A percentile compares a stretch with the other conserved stretches of the same genome.
Conservation (phyloP, 116 monocot species). For the Phalaenopsis hybrid region DNA sequence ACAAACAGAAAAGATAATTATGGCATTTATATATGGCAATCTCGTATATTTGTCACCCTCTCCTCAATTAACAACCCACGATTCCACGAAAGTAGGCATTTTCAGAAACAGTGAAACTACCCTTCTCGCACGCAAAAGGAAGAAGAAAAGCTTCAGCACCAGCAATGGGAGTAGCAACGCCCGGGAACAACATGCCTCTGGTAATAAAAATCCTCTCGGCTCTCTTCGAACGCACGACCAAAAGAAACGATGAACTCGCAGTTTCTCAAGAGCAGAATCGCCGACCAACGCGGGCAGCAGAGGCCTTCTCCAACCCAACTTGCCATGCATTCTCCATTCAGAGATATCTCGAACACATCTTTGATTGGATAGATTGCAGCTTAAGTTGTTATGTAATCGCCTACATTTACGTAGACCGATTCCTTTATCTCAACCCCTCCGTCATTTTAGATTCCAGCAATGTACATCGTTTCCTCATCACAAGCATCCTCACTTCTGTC, state of each 20-base stretch:
- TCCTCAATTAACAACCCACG: too few relatives aligned
- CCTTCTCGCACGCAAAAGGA: too few relatives aligned
- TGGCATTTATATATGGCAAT: too few relatives aligned
- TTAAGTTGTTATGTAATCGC: slow-evolving; percentile 76
- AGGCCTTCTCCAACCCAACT: slow-evolving; percentile 45
- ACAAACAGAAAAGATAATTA: too few relatives aligned
- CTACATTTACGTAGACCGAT: slow-evolving; percentile 81
- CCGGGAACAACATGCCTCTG: slow-evolving; percentile 9
- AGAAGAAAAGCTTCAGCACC: too few relatives aligned
- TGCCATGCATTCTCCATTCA: slow-evolving; percentile 49
- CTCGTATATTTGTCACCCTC: too few relatives aligned
- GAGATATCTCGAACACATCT: slow-evolving; percentile 69
- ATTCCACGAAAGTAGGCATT: too few relatives aligned
- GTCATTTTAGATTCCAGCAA: slow-evolving; percentile 52
- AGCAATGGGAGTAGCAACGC: slow-evolving; percentile 2
- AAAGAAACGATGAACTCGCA: slow-evolving; percentile 28
- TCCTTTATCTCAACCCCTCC: slow-evolving; percentile 29
- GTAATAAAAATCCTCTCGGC: slow-evolving; percentile 47
- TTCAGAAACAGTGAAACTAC: too few relatives aligned
- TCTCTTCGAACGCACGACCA: slow-evolving; percentile 40
- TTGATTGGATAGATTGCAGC: slow-evolving; percentile 70
- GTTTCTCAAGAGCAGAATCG: not conserved
- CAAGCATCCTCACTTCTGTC: slow-evolving; percentile 66
- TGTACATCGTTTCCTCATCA: slow-evolving; percentile 83
- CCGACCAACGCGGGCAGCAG: not conserved